A percentile compares a stretch with the other conserved stretches of the same genome.
These are phyloP conservation scores for Gyrodon lividus DNA, from an alignment of 768 basidiomycete species.

Conservation along the genomic window DNA sequence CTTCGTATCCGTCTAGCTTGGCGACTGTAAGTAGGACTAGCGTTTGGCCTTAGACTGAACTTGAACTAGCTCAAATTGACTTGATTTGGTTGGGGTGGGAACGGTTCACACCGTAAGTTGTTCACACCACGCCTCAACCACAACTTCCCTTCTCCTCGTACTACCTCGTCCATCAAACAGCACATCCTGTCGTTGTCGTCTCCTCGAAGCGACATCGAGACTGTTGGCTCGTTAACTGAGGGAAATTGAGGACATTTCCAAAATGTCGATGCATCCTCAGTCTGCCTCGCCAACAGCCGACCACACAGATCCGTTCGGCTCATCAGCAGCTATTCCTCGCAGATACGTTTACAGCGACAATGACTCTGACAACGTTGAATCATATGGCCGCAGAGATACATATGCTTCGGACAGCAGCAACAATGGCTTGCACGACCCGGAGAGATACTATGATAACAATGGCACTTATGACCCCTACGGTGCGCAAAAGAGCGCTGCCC, in stretches of 20 bases:
- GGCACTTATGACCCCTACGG: constrained; percentile 67
- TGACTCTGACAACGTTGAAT: constrained; percentile 68
- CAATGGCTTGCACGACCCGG: constrained; percentile 41
- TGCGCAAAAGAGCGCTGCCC: constrained; percentile 27
- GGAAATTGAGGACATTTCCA: constrained; percentile 16
- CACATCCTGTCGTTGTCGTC: constrained; percentile 2
- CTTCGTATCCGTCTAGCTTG: too few species aligned
- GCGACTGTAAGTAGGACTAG: too few species aligned
- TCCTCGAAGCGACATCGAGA: constrained; percentile 15
- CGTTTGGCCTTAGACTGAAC: too few species aligned
- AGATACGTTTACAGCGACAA: constrained; percentile 68
- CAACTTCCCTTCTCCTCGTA: background rate
- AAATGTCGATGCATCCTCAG: constrained; percentile 50
- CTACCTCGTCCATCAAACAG: constrained; percentile 3
- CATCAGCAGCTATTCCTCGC: constrained; percentile 35
- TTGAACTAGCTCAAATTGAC: constrained; percentile 25
- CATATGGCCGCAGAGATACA: constrained; percentile 63
- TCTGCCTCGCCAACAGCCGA: constrained; percentile 59
- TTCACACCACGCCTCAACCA: constrained; percentile 19
- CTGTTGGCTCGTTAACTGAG: constrained; percentile 13
- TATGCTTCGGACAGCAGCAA: constrained; percentile 71
- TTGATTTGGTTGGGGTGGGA: constrained; percentile 19
- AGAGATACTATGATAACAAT: constrained; percentile 62
- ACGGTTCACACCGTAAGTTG: constrained; percentile 16
- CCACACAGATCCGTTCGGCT: constrained; percentile 64